Conservation (phyloP, 2,329 filamentous ascomycete species). For the Geosmithia morbida region DNA sequence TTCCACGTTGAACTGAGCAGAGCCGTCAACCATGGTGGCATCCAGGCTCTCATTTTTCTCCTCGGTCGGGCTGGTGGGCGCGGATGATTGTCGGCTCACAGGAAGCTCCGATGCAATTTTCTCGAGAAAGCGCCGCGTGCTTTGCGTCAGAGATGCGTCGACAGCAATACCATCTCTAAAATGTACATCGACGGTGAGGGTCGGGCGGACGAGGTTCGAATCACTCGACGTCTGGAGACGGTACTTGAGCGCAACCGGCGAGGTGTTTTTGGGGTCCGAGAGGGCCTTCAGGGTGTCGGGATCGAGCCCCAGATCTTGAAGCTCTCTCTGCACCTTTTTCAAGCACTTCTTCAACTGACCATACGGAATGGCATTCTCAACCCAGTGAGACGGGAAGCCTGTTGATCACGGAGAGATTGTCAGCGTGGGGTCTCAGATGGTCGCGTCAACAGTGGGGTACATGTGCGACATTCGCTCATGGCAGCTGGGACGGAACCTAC, state of each 20-base stretch:
- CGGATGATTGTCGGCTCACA: conserved; percentile 1
- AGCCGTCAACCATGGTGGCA: background rate
- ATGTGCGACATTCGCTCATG: background rate
- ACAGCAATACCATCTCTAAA: conserved; percentile 51
- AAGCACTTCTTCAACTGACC: conserved; percentile 79
- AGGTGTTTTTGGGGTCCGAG: conserved; percentile 33
- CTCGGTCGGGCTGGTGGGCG: background rate
- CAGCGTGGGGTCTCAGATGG: background rate
- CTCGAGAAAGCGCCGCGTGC: conserved; percentile 49
- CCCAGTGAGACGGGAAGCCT: conserved; percentile 60
- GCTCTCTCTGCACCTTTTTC: conserved; percentile 62
- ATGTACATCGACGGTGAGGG: conserved; percentile 55
- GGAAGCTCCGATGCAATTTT: conserved; percentile 35
- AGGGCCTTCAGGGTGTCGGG: conserved; percentile 54
- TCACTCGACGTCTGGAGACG: conserved; percentile 30
- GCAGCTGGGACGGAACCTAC: conserved; percentile 12
- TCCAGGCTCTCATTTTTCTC: background rate
- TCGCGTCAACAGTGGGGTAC: background rate
- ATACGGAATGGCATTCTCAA: conserved; percentile 69
- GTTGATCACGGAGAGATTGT: background rate
- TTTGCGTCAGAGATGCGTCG: conserved; percentile 51
- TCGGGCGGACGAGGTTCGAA: conserved; percentile 43
- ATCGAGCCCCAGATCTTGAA: conserved; percentile 57
- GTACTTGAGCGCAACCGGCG: conserved; percentile 35
- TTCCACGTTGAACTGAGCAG: background rate